Conservation (phyloP, 306 rosid species). For the Vigna nakashimae region DNA sequence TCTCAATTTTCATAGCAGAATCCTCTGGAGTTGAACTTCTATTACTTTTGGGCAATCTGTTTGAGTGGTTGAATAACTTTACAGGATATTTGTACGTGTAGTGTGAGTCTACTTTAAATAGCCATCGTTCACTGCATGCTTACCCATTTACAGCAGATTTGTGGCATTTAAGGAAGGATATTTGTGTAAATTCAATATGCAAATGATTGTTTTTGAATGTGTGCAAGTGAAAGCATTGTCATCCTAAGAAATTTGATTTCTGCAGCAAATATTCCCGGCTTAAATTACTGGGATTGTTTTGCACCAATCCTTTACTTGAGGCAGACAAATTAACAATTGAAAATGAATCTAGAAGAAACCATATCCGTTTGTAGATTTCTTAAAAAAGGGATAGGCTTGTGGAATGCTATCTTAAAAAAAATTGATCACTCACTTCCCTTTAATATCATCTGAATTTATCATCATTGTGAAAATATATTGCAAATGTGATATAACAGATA, state of each 20-base stretch:
- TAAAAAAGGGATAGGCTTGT: not conserved
- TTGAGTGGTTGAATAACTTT: slow-evolving; percentile 4
- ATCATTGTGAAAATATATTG: slow-evolving; percentile 16
- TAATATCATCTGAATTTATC: slow-evolving; percentile 5
- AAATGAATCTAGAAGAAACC: not conserved
- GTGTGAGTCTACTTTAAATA: slow-evolving; percentile 13
- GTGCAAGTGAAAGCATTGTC: not conserved
- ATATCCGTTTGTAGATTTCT: not conserved
- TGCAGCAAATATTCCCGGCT: not conserved
- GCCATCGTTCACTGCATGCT: not conserved
- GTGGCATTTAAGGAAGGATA: not conserved
- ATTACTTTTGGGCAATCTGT: slow-evolving; percentile 15
- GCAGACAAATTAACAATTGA: not conserved
- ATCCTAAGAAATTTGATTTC: not conserved
- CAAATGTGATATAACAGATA: slow-evolving; percentile 22
- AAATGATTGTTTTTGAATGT: slow-evolving; percentile 7
- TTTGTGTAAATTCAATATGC: not conserved
- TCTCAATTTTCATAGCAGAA: not conserved
- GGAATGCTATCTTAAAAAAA: not conserved
- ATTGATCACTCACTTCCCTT: slow-evolving; percentile 24
- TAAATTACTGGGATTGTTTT: not conserved
- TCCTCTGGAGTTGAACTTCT: not conserved
- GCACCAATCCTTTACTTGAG: not conserved
- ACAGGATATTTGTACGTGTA: not conserved
- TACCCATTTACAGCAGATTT: not conserved